Evolutionary conservation across 805 yeast species (phyloP).

Genomic region (Schizosaccharomyces pombe): DNA sequence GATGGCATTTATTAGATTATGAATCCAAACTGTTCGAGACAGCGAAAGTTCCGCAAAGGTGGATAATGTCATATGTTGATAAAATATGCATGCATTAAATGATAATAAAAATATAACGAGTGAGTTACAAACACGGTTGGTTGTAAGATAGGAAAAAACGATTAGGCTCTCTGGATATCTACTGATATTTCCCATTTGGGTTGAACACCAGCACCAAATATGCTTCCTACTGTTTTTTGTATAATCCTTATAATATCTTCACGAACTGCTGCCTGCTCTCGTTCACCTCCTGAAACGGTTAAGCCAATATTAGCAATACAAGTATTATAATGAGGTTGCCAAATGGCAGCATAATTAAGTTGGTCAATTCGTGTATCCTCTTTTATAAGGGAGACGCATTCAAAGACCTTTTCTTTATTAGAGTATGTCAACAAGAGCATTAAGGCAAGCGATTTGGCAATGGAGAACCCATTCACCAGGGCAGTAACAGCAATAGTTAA

Average conservation of each 20-base stretch:
- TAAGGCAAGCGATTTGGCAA: background rate
- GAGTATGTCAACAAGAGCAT: background rate
- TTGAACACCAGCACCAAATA: background rate
- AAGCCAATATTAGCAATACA: background rate
- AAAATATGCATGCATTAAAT: too few species aligned
- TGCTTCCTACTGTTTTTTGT: background rate
- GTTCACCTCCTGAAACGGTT: background rate
- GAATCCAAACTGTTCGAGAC: too few species aligned
- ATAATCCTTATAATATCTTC: background rate
- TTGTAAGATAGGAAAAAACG: too few species aligned
- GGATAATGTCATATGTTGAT: too few species aligned
- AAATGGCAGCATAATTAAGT: background rate
- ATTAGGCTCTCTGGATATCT: background rate
- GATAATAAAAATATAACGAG: too few species aligned
- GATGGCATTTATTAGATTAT: too few species aligned
- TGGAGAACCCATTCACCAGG: background rate
- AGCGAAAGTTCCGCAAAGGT: too few species aligned
- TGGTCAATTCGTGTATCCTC: background rate
- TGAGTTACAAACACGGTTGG: too few species aligned
- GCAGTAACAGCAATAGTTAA: background rate
- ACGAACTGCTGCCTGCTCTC: background rate
- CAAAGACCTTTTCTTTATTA: background rate
- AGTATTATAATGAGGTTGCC: conserved; percentile 2
- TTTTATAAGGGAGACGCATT: background rate
- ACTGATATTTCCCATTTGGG: background rate